Base-by-base conservation (phyloP, 495 filamentous ascomycete species). In the Penicillium longicatenatum region DNA sequence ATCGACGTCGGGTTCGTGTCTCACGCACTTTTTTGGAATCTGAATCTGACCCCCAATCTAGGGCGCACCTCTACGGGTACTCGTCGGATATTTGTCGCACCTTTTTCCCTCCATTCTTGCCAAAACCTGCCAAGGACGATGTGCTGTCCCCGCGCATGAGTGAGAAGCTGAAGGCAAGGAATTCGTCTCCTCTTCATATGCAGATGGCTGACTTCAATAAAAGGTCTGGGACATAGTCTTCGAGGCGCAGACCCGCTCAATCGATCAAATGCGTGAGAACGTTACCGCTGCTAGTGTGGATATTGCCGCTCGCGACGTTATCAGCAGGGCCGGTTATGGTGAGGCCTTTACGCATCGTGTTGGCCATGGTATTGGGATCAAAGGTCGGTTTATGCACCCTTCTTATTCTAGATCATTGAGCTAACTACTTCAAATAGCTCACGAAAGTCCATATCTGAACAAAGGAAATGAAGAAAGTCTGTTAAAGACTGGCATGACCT, bases 301-400 rank as follows among this genome's bases (percentile, higher is more conserved):
- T 58, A 75, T 83, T 50, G 82, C 82, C 6, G 82, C 82, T 16
- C 70, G 81, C 7, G 61, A 61, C 0, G 72, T 85, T 14, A 85
- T 85, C 53, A 65, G 65, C 8, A 64, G 68, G 9, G 79, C 80
- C 2, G 82, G 80, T 0, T 84, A 84, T 54, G 80, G 75, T 2
- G 63, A 70, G 22, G 70, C 66, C 0, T 84, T 84, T 54, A 82
- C 80, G n/a, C 82, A 85, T 62, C 76, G 82, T 2, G 69, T 84
- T 3, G 81, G 82, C 8, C 82, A 85, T 50, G 77, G 82, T 6
- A 81, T 84, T 30, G 82, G 82, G 6, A 83, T 85, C 30, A 85
- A 84, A 69, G 76, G 56, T 68, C 52, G 17, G 21, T 22, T n/a
- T 42, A 14, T 30, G 39, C 22, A 33, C 31, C 3, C 16, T 11